These are phyloP conservation scores for Kwoniella pini DNA, from an alignment of 768 basidiomycete genomes.

Conservation along the genomic window DNA sequence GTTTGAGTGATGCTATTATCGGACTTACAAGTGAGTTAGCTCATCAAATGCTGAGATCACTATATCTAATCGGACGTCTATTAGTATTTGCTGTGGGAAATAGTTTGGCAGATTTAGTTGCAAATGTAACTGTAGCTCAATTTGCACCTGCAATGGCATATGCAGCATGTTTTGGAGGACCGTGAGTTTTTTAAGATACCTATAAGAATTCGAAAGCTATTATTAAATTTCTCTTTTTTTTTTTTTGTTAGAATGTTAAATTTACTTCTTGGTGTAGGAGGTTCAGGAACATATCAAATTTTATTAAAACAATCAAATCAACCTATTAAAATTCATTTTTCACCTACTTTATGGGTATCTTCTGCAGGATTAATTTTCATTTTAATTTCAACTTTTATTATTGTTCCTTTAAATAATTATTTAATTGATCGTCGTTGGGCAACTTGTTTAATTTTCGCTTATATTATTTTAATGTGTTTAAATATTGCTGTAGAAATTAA, in stretches of 20 bases:
- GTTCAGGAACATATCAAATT: slow-evolving; percentile 79
- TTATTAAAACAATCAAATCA: slow-evolving; percentile 66
- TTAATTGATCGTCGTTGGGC: slow-evolving; percentile 80
- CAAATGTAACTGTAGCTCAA: slow-evolving; percentile 90
- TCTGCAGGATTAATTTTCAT: slow-evolving; percentile 75
- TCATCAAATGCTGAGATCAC: background rate
- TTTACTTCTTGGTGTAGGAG: slow-evolving; percentile 69
- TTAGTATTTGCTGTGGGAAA: slow-evolving; percentile 91
- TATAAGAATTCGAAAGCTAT: no score
- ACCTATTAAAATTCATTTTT: slow-evolving; percentile 70
- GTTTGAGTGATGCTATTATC: slow-evolving; percentile 94
- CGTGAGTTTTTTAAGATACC: slow-evolving; percentile 27
- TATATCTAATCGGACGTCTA: background rate
- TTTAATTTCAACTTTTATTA: slow-evolving; percentile 71
- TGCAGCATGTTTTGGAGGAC: slow-evolving; percentile 52
- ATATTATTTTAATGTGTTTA: slow-evolving; percentile 71
- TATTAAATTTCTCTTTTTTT: no score
- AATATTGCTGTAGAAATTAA: slow-evolving; percentile 77
- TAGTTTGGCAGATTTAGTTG: slow-evolving; percentile 92
- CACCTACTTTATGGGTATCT: slow-evolving; percentile 80
- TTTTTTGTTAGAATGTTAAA: slow-evolving; percentile 54
- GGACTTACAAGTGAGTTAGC: slow-evolving; percentile 69
- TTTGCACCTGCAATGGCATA: slow-evolving; percentile 55
- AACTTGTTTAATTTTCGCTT: slow-evolving; percentile 70
- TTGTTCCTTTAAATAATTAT: slow-evolving; percentile 83